These are phyloP conservation scores for Pichia sp. DNA, from an alignment of 1,139 yeast genomes.

Conservation along the genomic window DNA sequence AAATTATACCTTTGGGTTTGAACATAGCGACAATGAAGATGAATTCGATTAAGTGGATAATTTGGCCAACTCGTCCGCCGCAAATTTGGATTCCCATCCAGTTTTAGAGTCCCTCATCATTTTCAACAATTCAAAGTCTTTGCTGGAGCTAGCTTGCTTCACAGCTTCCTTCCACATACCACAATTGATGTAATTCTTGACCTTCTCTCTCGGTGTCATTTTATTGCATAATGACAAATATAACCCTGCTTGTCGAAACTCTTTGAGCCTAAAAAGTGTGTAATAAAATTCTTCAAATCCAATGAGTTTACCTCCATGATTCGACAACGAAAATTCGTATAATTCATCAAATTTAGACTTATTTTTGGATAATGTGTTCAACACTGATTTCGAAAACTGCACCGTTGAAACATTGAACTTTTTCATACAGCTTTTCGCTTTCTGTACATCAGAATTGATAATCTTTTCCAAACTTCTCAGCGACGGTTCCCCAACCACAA, in stretches of 20 bases:
- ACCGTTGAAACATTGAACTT: conserved; percentile 57
- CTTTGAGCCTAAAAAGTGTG: conserved; percentile 42
- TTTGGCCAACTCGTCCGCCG: conserved; percentile 26
- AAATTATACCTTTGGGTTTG: conserved; percentile 52
- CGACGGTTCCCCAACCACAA: conserved; percentile 31
- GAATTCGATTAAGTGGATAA: conserved; percentile 9
- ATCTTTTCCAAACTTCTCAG: conserved; percentile 48
- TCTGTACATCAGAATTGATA: conserved; percentile 48
- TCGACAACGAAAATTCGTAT: conserved; percentile 34
- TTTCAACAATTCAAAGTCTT: conserved; percentile 39
- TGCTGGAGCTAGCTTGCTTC: conserved; percentile 48
- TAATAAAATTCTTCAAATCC: conserved; percentile 63
- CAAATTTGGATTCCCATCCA: conserved; percentile 24
- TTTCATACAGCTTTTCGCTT: conserved; percentile 47
- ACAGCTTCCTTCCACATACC: conserved; percentile 51
- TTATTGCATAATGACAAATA: conserved; percentile 31
- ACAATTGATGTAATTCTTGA: conserved; percentile 43
- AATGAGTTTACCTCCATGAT: conserved; percentile 50
- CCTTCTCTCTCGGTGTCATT: conserved; percentile 32
- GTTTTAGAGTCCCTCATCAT: conserved; percentile 27
- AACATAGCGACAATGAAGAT: conserved; percentile 16
- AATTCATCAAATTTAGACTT: conserved; percentile 51
- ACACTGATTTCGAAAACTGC: conserved; percentile 55
- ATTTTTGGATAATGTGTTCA: conserved; percentile 41
- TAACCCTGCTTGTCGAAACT: conserved; percentile 34